phyloP scores from a whole-genome alignment of 2,329 filamentous ascomycete genomes.

The Colletotrichum endophyticum region DNA sequence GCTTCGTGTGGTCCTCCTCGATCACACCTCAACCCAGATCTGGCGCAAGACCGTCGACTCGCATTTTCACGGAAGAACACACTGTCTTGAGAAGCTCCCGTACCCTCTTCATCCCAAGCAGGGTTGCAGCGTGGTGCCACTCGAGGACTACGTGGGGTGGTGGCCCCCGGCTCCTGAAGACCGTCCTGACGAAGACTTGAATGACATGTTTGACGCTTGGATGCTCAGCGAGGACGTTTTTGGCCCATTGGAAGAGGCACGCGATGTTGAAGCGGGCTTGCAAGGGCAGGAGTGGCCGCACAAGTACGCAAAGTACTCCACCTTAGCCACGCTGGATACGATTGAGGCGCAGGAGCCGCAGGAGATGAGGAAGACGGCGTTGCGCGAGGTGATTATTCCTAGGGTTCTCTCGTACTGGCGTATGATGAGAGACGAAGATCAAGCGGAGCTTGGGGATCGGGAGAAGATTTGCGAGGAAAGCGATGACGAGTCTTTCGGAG shows the following conservation, averaged over 20 bases:
- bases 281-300: background rate
- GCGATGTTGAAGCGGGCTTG: background rate
- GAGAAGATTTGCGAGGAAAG: background rate
- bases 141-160: background rate
- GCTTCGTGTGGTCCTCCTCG: background rate
- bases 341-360: background rate
- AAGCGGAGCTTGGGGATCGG: background rate
- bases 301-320: background rate
- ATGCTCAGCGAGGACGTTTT: background rate
- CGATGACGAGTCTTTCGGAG: background rate
- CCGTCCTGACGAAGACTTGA: background rate
- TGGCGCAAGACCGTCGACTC: background rate
- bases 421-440: accelerated
- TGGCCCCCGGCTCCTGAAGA: background rate
- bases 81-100: background rate
- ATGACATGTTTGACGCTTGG: background rate
- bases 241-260: background rate
- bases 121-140: background rate
- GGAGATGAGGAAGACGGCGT: background rate
- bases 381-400: background rate
- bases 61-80: background rate
- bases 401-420: background rate
- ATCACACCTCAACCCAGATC: background rate
- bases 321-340: accelerated
- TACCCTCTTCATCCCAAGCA: background rate